These are phyloP conservation scores for Amesomyces nigricolor DNA, from an alignment of 2,329 filamentous ascomycete genomes.

Conservation along the genomic window DNA sequence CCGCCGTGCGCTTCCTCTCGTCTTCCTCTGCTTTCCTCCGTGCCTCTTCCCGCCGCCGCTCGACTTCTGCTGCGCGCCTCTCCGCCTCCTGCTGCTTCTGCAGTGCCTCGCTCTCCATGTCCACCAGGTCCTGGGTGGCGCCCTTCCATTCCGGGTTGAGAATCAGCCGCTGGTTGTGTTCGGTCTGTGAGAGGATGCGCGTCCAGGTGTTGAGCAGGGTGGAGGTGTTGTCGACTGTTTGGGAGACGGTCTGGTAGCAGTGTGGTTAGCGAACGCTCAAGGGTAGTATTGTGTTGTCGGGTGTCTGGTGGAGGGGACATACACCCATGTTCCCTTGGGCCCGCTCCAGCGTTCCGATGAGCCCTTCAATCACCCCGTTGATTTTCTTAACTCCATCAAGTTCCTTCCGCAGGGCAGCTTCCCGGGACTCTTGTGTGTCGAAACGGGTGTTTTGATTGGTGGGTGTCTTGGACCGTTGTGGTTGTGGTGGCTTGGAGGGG, in stretches of 20 bases:
- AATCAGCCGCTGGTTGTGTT: conserved; percentile 91
- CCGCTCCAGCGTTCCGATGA: conserved; percentile 64
- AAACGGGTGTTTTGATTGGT: conserved; percentile 41
- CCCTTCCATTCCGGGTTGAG: conserved; percentile 87
- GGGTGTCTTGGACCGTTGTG: conserved; percentile 39
- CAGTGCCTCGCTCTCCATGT: conserved; percentile 74
- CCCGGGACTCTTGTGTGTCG: conserved; percentile 62
- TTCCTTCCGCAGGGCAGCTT: conserved; percentile 70
- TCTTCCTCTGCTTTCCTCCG: conserved; percentile 59
- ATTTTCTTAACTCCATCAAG: conserved; percentile 77
- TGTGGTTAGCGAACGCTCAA: conserved; percentile 11
- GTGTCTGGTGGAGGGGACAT: conserved; percentile 25
- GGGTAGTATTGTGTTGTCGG: neutral
- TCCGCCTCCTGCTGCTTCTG: conserved; percentile 72
- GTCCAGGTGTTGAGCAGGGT: conserved; percentile 93
- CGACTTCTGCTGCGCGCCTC: conserved; percentile 70
- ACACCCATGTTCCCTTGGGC: conserved; percentile 75
- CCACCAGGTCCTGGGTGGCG: conserved; percentile 76
- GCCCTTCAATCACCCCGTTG: conserved; percentile 79
- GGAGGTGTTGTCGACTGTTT: conserved; percentile 81
- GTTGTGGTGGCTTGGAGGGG: conserved; percentile 14
- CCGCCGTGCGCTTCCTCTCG: conserved; percentile 42
- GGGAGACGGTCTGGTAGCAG: conserved; percentile 63
- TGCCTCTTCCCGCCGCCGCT: conserved; percentile 68
- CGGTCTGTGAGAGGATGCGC: conserved; percentile 89